Percentiles rank a stretch among this genome's conserved stretches.
phyloP scores from a whole-genome alignment of 192 early-diverging fungal genomes.

The Coemansia sp. region DNA sequence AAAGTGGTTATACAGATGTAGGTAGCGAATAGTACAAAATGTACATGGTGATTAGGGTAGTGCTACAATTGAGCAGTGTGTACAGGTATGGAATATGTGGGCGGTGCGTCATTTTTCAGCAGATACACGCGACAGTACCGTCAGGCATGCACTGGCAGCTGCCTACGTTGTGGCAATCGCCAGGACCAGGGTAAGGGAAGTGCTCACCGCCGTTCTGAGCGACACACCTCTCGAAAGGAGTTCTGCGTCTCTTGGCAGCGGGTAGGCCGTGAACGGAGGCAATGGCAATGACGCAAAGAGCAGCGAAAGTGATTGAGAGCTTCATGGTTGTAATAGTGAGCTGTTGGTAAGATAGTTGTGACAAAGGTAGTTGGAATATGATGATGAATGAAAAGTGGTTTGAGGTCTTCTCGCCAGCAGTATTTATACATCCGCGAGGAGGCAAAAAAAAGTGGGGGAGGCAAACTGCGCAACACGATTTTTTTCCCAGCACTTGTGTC shows the following conservation, averaged over 20 bases:
- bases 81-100: background rate
- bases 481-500: background rate
- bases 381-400: background rate
- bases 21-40: slow-evolving; percentile 6
- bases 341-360: background rate
- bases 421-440: slow-evolving; percentile 1
- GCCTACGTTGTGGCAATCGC: slow-evolving; percentile 46
- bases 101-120: slow-evolving; percentile 16
- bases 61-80: slow-evolving; percentile 8
- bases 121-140: slow-evolving; percentile 45
- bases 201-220: slow-evolving; percentile 34
- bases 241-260: background rate
- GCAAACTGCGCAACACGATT: slow-evolving; percentile 5
- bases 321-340: slow-evolving; percentile 19
- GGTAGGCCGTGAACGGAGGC: slow-evolving; percentile 21
- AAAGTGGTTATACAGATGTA: background rate
- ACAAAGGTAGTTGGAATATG: background rate
- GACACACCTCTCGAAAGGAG: slow-evolving; percentile 43
- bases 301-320: slow-evolving; percentile 2
- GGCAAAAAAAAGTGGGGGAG: background rate
- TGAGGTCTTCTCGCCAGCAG: background rate
- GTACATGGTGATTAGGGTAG: slow-evolving; percentile 4
- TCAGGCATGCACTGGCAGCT: slow-evolving; percentile 39
- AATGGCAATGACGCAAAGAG: slow-evolving; percentile 12
- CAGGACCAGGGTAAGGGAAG: slow-evolving; percentile 47